A percentile compares a stretch with the other conserved stretches of the same genome.
Evolutionary conservation across 257 asterid genomes (phyloP).

Genomic region (Plantago elongata): DNA sequence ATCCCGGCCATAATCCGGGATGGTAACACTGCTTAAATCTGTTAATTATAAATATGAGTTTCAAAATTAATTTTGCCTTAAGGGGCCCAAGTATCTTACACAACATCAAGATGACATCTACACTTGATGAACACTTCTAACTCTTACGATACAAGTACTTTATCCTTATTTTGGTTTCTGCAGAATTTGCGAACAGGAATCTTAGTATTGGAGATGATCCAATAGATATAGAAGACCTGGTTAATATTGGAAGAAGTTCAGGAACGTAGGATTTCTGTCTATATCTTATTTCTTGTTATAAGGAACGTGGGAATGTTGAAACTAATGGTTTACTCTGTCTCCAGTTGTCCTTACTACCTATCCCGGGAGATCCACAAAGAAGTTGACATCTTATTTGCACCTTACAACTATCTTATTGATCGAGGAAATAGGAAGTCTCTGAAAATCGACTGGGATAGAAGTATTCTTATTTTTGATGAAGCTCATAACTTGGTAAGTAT

Average conservation of each 20-base stretch:
- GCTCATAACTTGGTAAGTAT: constrained; percentile 91
- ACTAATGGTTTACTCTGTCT: constrained; percentile 25
- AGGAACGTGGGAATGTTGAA: constrained; percentile 23
- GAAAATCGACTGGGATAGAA: constrained; percentile 61
- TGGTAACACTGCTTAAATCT: not conserved
- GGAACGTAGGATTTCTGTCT: constrained; percentile 70
- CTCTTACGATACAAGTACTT: not conserved
- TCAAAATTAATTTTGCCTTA: too few species aligned
- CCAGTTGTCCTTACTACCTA: constrained; percentile 92
- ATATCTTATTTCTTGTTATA: constrained; percentile 12
- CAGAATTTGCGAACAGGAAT: constrained; percentile 65
- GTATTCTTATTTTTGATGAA: constrained; percentile 95
- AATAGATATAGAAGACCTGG: constrained; percentile 92
- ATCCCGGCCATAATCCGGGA: too few species aligned
- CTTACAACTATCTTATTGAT: constrained; percentile 96
- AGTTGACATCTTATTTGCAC: constrained; percentile 92
- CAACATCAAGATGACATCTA: too few species aligned
- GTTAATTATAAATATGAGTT: not conserved
- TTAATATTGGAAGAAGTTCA: constrained; percentile 81
- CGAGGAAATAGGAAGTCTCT: constrained; percentile 66
- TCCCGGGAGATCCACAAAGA: constrained; percentile 85
- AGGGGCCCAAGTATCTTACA: too few species aligned
- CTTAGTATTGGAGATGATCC: constrained; percentile 90
- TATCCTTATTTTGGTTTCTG: not conserved
- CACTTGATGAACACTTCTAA: too few species aligned